Percentiles rank a stretch among this genome's conserved stretches.
Conservation (phyloP, 257 asterid genomes). For the Nicotiana noctiflora region DNA sequence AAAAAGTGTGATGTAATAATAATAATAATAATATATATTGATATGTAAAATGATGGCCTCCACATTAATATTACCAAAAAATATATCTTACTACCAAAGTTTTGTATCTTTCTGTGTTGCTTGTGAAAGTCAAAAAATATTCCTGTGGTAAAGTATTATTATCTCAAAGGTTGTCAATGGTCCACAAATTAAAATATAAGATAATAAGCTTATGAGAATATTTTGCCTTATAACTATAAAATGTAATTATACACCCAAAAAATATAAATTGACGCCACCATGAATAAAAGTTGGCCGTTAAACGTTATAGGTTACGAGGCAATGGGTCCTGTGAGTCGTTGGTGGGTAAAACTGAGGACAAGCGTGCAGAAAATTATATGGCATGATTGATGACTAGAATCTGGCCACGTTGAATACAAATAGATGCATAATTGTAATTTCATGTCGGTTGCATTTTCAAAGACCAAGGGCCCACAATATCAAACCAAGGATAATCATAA, state of each 20-base stretch:
- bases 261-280: no score
- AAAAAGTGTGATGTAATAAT: no score
- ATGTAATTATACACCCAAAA: no score
- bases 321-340: background rate
- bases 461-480: background rate
- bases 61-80: no score
- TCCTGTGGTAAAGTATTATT: no score
- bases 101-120: background rate
- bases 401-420: background rate
- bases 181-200: background rate
- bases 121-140: background rate
- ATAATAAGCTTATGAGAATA: no score
- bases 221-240: no score
- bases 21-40: no score
- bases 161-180: background rate
- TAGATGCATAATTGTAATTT: background rate
- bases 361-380: background rate
- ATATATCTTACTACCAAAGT: background rate
- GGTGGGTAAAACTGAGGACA: no score
- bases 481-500: background rate
- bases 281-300: background rate
- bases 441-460: background rate
- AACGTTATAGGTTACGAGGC: background rate
- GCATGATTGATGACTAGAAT: background rate
- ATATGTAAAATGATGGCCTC: no score